Evolutionary conservation across 208 protist species (phyloP).

Genomic region (Wallacemonas rigidus): DNA sequence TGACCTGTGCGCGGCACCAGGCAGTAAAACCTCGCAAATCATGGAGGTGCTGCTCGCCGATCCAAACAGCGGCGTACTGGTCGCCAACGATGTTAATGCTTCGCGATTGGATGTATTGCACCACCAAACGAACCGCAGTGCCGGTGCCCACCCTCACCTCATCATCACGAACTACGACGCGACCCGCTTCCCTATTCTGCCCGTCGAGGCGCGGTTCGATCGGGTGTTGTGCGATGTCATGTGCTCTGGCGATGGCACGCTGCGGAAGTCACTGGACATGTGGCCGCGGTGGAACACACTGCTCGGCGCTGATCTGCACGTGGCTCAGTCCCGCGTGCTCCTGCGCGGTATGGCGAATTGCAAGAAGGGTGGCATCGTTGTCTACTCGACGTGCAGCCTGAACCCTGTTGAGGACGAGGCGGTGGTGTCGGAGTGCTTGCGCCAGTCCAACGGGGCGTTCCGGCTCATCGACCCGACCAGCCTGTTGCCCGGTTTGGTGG

Average conservation of each 20-base stretch:
- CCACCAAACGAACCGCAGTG: conserved; percentile 74
- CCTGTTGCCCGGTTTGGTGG: conserved; percentile 74
- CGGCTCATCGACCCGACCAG: conserved; percentile 80
- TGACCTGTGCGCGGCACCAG: conserved; percentile 89
- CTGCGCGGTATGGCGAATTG: conserved; percentile 79
- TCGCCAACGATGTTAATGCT: conserved; percentile 90
- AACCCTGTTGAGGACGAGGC: conserved; percentile 96
- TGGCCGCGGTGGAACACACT: conserved; percentile 91
- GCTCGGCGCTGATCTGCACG: conserved; percentile 85
- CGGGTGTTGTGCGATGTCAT: conserved; percentile 95
- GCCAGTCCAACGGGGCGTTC: conserved; percentile 59
- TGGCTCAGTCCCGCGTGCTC: conserved; percentile 80
- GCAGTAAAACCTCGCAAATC: conserved; percentile 90
- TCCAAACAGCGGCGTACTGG: conserved; percentile 62
- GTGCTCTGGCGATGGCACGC: conserved; percentile 95
- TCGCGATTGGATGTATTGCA: conserved; percentile 84
- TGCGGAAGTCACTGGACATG: conserved; percentile 94
- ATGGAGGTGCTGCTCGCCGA: conserved; percentile 66
- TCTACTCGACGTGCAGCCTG: conserved; percentile 96
- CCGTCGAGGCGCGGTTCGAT: conserved; percentile 75
- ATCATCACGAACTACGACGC: conserved; percentile 92
- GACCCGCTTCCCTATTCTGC: conserved; percentile 72
- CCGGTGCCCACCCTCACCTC: conserved; percentile 71
- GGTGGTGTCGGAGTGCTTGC: conserved; percentile 87
- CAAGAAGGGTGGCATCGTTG: conserved; percentile 85